Base-by-base conservation (phyloP, 2,329 filamentous ascomycete species). In the Huntiella savannae region DNA sequence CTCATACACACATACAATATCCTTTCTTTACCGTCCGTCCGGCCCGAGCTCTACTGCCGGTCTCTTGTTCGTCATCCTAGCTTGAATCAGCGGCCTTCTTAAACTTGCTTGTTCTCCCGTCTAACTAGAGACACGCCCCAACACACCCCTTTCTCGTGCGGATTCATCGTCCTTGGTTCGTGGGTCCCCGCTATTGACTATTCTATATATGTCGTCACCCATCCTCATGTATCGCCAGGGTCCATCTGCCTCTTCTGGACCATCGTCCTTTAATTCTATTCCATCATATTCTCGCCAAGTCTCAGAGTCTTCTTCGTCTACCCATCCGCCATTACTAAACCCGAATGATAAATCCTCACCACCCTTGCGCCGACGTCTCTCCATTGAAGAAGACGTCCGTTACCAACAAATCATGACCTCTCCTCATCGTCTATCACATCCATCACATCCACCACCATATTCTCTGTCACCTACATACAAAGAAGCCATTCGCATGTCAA, bases 311-410 rank as follows among this genome's bases (percentile, higher is more conserved):
- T 40, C 16, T 11, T 28, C 15, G n/a, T 15, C 35, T 38, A 11
- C 38, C 28, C 5, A 37, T 16, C 37, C 40, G n/a, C 43, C 33
- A n/a, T 32, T 13, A 33, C n/a, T 7, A 34, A 38, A 39, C 22
- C 12, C 47, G 44, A 34, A 45, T 49, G 33, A 15, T 28, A 33
- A 13, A n/a, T 28, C 37, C 12, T 19, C 43, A 13, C 40, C 61
- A 60, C 61, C 58, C 51, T 56, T 59, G 49, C 60, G 63, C 56
- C 63, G 62, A 58, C 63, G 64, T 54, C 63, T 69, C 54, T 72
- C 69, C 43, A 69, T 71, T 61, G 69, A 72, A 57, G 68, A 72
- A 60, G 68, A 72, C 54, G 59, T 67, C 54, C 64, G 66, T 54
- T 72, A 72, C 54, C 66, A 68, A 47, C 61, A 64, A 53, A 59